Evolutionary conservation across 495 filamentous ascomycete species (phyloP), one percentile per base, ranked within the genome.

Genomic region (Talaromyces liani): DNA sequence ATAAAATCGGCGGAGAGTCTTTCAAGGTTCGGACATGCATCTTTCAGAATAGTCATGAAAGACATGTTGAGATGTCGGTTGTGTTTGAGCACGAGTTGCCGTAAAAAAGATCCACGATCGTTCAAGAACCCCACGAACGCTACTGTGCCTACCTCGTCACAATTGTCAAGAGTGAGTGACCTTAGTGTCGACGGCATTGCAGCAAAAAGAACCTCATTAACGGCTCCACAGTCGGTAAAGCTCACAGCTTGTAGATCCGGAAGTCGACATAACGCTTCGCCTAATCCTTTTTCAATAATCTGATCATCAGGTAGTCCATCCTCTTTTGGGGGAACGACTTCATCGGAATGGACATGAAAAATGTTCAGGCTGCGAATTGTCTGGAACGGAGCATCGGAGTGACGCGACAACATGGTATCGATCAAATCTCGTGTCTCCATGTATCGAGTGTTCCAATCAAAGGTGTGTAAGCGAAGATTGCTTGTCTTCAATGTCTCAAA

Each of bases 371-470:
- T 84, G 59, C 75, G 77, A 8, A 96, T 68, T 10, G 71, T 71
- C 39, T 77, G 71, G 65, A 96, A 95, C 0, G 82, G 67, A 5
- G 79, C 73, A n/a, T 73, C 75, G n/a, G 70, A 56, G 66, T 96
- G 90, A 16, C 78, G 75, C 7, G 70, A 65, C 9, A 75, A 66
- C 68, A 92, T 82, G 10, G 78, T 72, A 0, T 75, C 71, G 10
- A 88, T 69, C 45, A 82, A 69, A 31, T 76, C 65, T n/a, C 70
- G 70, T 1, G 78, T 73, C 8, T 82, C 78, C 64, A 82, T 79
- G 54, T 89, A 78, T n/a, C 86, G 82, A 36, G 82, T 73, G 66
- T 89, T 93, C 91, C 92, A 96, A 34, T 85, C 85, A 89, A 90
- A 97, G 60, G 80, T 85, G 33, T 75, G 78, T 31, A 96, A 82